Base-by-base conservation (phyloP, 108 stramenopile genomes). In the Chaetoceros tenuissimus region DNA sequence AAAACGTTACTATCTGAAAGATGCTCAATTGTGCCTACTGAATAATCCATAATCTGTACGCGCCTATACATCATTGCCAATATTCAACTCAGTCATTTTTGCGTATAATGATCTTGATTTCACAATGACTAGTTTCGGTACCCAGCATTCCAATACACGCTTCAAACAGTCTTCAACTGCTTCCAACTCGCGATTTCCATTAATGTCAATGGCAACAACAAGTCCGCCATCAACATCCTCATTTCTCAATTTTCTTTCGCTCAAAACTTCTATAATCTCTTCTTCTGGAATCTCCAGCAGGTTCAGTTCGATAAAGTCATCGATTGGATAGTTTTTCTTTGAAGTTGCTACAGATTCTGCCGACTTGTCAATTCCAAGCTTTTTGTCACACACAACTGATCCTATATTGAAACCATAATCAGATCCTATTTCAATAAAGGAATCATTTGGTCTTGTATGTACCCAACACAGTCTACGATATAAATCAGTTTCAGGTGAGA, bases 141-240 rank as follows among this genome's bases (percentile, higher is more conserved):
- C 48, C 68, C 59, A 74, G 24, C 59, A 60, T 24, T 78, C 60
- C 69, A 84, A 45, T 19, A 78, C 71, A 30, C 60, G 51, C 51
- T 66, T 53, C 48, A 92, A 57, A 54, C 87, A 93, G n/a, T 73
- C 47, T 2, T 78, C 48, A 0, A 89, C 91, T 17, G 84, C 86
- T 2, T 73, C 76, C 46, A 93, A 62, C 51, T 82, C 82, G 48
- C 91, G 59, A 48, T 84, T 89, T 0, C 91, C 91, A 62, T 89
- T 89, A 24, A 93, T 80, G 56, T 93, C 91, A 50, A 93, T 81
- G 13, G 84, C 80, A 47, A 93, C 69, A 0, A 93, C 78, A 8
- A 67, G 60, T 10, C 74, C 71, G 26, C 51, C 67, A 2, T 44
- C 63, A 2, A 79, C 46, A 60, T 79, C 72, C n/a, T n/a, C n/a